A percentile compares a stretch with the other conserved stretches of the same genome.
Evolutionary conservation across 176 grass and related monocot genomes (phyloP).

Genomic region (Panicum miliaceum): DNA sequence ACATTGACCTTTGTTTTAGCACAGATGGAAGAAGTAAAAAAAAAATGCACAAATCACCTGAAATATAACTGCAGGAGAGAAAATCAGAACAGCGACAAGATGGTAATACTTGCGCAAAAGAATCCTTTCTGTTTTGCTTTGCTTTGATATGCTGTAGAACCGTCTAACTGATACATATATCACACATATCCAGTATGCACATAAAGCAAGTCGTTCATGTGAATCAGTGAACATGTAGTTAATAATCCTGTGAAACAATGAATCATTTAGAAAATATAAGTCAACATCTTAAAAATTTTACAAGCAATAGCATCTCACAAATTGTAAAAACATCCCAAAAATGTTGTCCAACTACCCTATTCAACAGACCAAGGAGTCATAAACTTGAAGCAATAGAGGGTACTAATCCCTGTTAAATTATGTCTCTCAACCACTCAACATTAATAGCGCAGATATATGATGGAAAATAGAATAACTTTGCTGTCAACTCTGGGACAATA

Average conservation of each 20-base stretch:
- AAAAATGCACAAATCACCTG: conserved; percentile 54
- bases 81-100: conserved; percentile 91
- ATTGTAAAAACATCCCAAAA: background rate
- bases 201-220: conserved; percentile 67
- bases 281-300: conserved; percentile 19
- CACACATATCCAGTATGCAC: conserved; percentile 88
- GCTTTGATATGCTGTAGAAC: conserved; percentile 87
- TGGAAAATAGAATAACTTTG: background rate
- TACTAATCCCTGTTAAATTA: background rate
- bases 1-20: conserved; percentile 4
- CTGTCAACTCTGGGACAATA: background rate
- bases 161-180: conserved; percentile 76
- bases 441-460: background rate
- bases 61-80: conserved; percentile 89
- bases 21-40: background rate
- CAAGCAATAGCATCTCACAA: background rate
- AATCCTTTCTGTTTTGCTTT: conserved; percentile 86
- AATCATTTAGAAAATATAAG: conserved; percentile 28
- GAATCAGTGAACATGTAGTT: conserved; percentile 75
- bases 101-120: conserved; percentile 95
- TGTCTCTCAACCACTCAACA: background rate
- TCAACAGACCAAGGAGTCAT: background rate
- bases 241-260: conserved; percentile 67
- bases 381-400: background rate
- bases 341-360: background rate